These are phyloP conservation scores for Mariannaea sp. DNA, from an alignment of 2,329 filamentous ascomycete genomes.

Conservation along the genomic window DNA sequence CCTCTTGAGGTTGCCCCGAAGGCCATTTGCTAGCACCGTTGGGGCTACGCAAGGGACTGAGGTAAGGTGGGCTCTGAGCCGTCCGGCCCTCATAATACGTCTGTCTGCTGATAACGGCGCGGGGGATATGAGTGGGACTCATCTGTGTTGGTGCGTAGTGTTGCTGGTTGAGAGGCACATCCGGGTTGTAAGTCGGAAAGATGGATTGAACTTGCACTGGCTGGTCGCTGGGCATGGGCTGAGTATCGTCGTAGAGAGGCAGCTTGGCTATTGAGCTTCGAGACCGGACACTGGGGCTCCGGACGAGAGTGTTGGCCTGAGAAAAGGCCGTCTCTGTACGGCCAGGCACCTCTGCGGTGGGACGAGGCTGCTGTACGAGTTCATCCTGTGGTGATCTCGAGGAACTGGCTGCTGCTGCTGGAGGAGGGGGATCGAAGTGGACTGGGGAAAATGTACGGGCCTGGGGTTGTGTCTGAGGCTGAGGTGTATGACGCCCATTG, in stretches of 20 bases:
- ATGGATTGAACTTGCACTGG: constrained; percentile 70
- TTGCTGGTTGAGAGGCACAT: constrained; percentile 68
- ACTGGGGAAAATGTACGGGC: constrained; percentile 42
- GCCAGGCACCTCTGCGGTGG: constrained; percentile 49
- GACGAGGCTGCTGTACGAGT: constrained; percentile 47
- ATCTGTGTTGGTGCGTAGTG: constrained; percentile 71
- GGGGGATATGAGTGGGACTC: constrained; percentile 66
- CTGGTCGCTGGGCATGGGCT: constrained; percentile 36
- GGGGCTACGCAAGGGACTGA: constrained; percentile 32
- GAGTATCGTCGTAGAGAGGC: constrained; percentile 50
- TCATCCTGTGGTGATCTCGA: constrained; percentile 29
- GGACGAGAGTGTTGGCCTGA: constrained; percentile 54
- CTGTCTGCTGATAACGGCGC: constrained; percentile 67
- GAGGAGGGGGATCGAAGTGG: constrained; percentile 40
- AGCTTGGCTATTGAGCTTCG: constrained; percentile 63
- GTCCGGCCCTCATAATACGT: constrained; percentile 52
- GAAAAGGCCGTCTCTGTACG: constrained; percentile 58
- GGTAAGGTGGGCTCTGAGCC: constrained; percentile 23
- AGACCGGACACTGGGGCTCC: constrained; percentile 55
- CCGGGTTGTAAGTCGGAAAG: constrained; percentile 75
- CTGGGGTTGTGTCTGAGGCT: constrained; percentile 40
- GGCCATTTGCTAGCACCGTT: constrained; percentile 31
- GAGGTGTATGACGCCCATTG: constrained; percentile 42
- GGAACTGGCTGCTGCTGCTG: constrained; percentile 36
- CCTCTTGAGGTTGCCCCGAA: constrained; percentile 45